Conservation (phyloP, 306 rosid genomes). For the Ammopiptanthus mongolicus region DNA sequence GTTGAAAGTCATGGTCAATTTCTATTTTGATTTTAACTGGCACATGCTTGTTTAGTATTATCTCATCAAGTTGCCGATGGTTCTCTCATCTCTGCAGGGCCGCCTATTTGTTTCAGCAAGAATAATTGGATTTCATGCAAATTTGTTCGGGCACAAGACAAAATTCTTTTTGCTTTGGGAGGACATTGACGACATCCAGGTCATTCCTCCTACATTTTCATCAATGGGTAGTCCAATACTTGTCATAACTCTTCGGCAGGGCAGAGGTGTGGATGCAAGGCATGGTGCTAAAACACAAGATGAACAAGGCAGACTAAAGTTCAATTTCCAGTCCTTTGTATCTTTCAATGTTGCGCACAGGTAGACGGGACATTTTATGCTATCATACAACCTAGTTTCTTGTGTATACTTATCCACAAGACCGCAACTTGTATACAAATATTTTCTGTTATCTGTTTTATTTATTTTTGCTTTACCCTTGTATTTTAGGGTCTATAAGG, state of each 20-base stretch:
- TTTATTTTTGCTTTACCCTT: not conserved
- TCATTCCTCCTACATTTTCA: constrained; percentile 71
- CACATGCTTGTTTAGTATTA: constrained; percentile 14
- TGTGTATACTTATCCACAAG: not conserved
- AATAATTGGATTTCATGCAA: constrained; percentile 91
- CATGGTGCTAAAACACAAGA: constrained; percentile 86
- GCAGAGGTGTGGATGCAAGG: constrained; percentile 87
- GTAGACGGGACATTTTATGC: constrained; percentile 36
- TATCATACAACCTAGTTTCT: constrained; percentile 8
- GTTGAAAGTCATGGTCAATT: constrained; percentile 6
- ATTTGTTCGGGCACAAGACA: constrained; percentile 85
- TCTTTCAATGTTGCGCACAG: constrained; percentile 85
- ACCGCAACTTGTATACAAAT: not conserved
- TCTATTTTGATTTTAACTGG: constrained; percentile 7
- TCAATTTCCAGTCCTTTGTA: constrained; percentile 90
- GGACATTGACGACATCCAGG: constrained; percentile 82
- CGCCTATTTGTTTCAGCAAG: constrained; percentile 89
- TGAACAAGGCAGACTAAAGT: constrained; percentile 91
- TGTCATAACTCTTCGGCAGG: constrained; percentile 67
- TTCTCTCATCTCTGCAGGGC: constrained; percentile 67
- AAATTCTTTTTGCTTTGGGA: constrained; percentile 94
- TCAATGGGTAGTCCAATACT: constrained; percentile 95
- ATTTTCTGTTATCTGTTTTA: not conserved
- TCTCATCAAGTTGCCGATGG: constrained; percentile 24
- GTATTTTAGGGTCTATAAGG: not conserved